Conservation (phyloP, 2,329 filamentous ascomycete genomes). For the Mycosphaerella arachidis region DNA sequence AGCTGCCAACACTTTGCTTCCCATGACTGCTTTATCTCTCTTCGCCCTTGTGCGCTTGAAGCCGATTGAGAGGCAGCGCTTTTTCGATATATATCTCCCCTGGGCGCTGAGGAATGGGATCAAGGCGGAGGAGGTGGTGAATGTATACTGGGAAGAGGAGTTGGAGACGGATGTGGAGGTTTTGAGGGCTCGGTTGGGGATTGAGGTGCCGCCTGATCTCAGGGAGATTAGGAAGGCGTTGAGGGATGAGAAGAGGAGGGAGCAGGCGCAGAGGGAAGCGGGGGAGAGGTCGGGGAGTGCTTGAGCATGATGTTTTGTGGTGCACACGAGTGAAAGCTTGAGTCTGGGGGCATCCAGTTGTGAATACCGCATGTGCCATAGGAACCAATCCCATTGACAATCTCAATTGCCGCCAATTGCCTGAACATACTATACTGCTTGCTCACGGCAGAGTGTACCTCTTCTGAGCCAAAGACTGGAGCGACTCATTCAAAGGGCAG, state of each 20-base stretch:
- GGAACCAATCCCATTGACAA: no score
- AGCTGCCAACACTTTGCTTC: constrained; percentile 87
- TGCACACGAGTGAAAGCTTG: no score
- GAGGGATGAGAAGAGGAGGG: constrained; percentile 62
- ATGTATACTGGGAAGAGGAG: constrained; percentile 97
- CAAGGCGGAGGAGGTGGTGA: constrained; percentile 74
- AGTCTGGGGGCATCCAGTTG: no score
- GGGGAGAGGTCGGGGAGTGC: constrained; percentile 5
- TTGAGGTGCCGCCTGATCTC: constrained; percentile 85
- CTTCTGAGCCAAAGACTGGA: no score
- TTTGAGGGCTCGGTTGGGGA: constrained; percentile 68
- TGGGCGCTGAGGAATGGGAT: constrained; percentile 87
- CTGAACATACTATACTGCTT: no score
- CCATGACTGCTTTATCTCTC: constrained; percentile 88
- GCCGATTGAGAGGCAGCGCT: constrained; percentile 58
- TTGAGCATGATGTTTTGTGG: background rate
- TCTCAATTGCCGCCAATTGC: no score
- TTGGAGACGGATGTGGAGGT: constrained; percentile 77
- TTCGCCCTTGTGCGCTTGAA: constrained; percentile 66
- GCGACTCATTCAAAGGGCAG: no score
- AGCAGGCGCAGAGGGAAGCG: constrained; percentile 47
- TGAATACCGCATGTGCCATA: no score
- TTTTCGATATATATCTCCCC: constrained; percentile 72
- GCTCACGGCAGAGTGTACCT: no score
- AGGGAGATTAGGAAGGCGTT: constrained; percentile 69